Conservation (phyloP, 2,329 filamentous ascomycete species). For the Dothideomycetes sp. region DNA sequence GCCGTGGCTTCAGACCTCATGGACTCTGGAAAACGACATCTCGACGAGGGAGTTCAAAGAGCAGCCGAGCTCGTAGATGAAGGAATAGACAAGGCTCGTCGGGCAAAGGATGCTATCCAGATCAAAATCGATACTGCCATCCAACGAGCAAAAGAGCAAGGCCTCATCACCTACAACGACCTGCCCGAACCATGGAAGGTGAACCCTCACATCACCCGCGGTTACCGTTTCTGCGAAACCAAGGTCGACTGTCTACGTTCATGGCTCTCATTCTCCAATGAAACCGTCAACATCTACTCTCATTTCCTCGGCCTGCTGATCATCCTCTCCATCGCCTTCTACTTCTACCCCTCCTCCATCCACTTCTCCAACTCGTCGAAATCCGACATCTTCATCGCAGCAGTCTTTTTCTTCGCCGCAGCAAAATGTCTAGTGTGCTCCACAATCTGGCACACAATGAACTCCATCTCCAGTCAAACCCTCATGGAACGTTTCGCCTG, state of each 20-base stretch:
- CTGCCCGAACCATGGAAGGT: conserved; percentile 86
- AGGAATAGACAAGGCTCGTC: conserved; percentile 70
- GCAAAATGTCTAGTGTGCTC: conserved; percentile 93
- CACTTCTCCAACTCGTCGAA: conserved; percentile 84
- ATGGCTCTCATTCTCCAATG: conserved; percentile 72
- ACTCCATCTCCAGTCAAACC: conserved; percentile 80
- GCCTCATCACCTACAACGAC: conserved; percentile 81
- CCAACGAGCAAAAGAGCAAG: conserved; percentile 68
- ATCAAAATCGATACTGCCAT: conserved; percentile 71
- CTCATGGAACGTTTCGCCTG: conserved; percentile 93
- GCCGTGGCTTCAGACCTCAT: conserved; percentile 64
- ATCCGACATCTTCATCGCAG: conserved; percentile 81
- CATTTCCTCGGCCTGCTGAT: conserved; percentile 83
- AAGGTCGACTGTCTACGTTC: conserved; percentile 83
- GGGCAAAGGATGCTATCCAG: conserved; percentile 44
- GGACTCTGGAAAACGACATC: conserved; percentile 67
- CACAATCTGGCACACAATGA: conserved; percentile 98
- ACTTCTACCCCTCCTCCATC: conserved; percentile 82
- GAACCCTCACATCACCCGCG: conserved; percentile 84
- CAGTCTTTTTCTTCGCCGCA: conserved; percentile 91
- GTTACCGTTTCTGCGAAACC: conserved; percentile 89
- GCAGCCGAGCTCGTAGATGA: conserved; percentile 71
- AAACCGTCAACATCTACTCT: conserved; percentile 96
- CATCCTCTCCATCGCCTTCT: conserved; percentile 81
- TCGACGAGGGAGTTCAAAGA: conserved; percentile 68